Conservation (phyloP, 2,329 filamentous ascomycete genomes). For the Colletotrichum paranaense region DNA sequence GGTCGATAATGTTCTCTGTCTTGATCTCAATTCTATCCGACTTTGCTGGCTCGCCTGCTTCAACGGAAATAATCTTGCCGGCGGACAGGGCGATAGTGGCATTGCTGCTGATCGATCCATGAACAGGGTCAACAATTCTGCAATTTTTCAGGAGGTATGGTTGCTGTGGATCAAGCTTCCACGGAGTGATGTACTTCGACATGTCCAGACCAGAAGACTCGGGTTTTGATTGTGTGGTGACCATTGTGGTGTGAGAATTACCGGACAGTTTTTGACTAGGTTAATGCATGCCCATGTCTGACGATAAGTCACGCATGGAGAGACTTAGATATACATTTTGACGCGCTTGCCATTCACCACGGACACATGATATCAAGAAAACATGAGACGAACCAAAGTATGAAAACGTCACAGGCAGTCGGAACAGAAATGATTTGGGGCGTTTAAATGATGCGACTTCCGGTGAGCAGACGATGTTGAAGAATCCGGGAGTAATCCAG, state of each 20-base stretch:
- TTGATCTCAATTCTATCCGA: neutral
- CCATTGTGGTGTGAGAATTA: neutral
- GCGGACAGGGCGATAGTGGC: conserved; percentile 46
- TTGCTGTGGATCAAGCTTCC: conserved; percentile 44
- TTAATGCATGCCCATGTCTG: neutral
- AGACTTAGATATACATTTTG: neutral
- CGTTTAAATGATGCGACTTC: neutral
- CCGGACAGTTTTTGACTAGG: neutral
- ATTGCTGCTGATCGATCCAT: conserved; percentile 44
- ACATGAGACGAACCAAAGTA: neutral
- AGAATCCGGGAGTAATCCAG: neutral
- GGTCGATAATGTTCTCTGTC: conserved; percentile 36
- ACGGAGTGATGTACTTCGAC: conserved; percentile 44
- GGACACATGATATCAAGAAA: neutral
- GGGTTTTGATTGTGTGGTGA: neutral
- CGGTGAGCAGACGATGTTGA: neutral
- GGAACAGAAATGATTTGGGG: neutral
- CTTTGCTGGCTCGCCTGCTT: neutral
- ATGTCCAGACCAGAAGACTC: neutral
- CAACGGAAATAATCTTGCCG: conserved; percentile 44
- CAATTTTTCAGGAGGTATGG: conserved; percentile 53
- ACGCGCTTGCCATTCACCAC: neutral
- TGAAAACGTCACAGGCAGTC: neutral
- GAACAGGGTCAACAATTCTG: conserved; percentile 52
- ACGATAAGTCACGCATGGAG: neutral